Conservation (phyloP, 805 yeast genomes). For the Myxozyma monticola region DNA sequence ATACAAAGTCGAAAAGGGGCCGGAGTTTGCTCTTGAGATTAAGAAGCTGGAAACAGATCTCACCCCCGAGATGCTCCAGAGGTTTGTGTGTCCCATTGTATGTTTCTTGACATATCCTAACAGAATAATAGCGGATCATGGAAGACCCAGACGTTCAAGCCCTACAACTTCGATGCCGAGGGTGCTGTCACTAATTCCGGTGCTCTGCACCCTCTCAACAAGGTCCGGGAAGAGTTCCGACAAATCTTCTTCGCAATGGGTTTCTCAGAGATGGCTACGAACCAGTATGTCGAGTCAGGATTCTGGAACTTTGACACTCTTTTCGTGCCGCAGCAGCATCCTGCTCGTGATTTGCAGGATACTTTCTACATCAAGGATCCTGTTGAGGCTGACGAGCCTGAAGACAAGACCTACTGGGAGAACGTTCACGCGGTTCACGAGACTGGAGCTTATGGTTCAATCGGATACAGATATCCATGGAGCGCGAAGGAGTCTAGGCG, state of each 20-base stretch:
- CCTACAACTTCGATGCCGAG: slow-evolving; percentile 93
- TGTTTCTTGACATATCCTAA: background rate
- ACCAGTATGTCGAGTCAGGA: slow-evolving; percentile 96
- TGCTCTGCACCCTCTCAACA: slow-evolving; percentile 93
- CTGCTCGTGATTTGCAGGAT: slow-evolving; percentile 98
- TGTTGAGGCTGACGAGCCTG: slow-evolving; percentile 72
- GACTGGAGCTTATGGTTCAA: slow-evolving; percentile 86
- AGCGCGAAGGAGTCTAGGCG: slow-evolving; percentile 83
- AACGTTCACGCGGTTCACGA: slow-evolving; percentile 83
- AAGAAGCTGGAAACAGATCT: slow-evolving; percentile 86
- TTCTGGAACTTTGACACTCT: slow-evolving; percentile 99
- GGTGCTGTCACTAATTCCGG: slow-evolving; percentile 86
- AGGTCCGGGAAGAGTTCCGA: slow-evolving; percentile 96
- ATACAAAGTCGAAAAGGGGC: slow-evolving; percentile 74
- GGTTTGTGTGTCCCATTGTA: background rate
- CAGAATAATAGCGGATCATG: slow-evolving; percentile 59
- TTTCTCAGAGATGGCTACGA: slow-evolving; percentile 98
- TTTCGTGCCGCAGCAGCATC: slow-evolving; percentile 98
- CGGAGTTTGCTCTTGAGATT: slow-evolving; percentile 78
- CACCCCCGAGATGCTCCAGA: slow-evolving; percentile 84
- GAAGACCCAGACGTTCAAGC: slow-evolving; percentile 83
- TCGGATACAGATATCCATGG: slow-evolving; percentile 99
- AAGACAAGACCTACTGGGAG: slow-evolving; percentile 74
- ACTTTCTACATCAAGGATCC: slow-evolving; percentile 98
- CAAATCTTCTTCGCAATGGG: slow-evolving; percentile 98